Conservation (phyloP, 805 yeast genomes). For the Saccharomycopsis vini region DNA sequence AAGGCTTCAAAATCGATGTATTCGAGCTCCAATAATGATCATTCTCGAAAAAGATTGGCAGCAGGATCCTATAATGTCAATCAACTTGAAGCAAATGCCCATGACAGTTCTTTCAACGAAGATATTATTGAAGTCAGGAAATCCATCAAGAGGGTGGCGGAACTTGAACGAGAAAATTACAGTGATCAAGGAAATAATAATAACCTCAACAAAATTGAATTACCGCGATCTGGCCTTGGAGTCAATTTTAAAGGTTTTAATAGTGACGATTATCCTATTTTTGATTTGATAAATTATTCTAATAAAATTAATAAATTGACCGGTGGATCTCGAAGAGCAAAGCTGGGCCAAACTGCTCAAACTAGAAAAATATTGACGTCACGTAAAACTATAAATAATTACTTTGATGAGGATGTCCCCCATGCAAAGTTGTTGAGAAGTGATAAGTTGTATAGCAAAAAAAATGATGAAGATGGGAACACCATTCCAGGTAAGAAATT, state of each 20-base stretch:
- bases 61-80: constrained; percentile 19
- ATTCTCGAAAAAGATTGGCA: constrained; percentile 17
- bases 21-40: constrained; percentile 16
- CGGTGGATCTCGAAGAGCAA: constrained; percentile 2
- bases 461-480: constrained; percentile 3
- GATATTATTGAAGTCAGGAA: constrained; percentile 14
- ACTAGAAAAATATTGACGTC: constrained; percentile 18
- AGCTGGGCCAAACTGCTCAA: constrained; percentile 15
- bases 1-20: constrained; percentile 19
- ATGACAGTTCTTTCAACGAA: constrained; percentile 15
- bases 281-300: constrained; percentile 18
- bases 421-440: constrained; percentile 37
- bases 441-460: constrained; percentile 6
- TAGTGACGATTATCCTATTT: constrained; percentile 15
- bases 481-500: constrained; percentile 18
- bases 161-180: constrained; percentile 18
- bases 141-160: constrained; percentile 16
- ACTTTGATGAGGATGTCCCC: constrained; percentile 44
- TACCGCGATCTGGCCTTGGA: constrained; percentile 17
- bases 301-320: constrained; percentile 9
- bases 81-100: constrained; percentile 17
- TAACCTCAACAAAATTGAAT: constrained; percentile 9
- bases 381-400: constrained; percentile 44
- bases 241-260: constrained; percentile 15
- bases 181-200: constrained; percentile 7